Percentiles rank a stretch among this genome's conserved stretches.
These are phyloP conservation scores for Pestalotiopsis sp. DNA, from an alignment of 2,329 filamentous ascomycete species.

Conservation along the genomic window DNA sequence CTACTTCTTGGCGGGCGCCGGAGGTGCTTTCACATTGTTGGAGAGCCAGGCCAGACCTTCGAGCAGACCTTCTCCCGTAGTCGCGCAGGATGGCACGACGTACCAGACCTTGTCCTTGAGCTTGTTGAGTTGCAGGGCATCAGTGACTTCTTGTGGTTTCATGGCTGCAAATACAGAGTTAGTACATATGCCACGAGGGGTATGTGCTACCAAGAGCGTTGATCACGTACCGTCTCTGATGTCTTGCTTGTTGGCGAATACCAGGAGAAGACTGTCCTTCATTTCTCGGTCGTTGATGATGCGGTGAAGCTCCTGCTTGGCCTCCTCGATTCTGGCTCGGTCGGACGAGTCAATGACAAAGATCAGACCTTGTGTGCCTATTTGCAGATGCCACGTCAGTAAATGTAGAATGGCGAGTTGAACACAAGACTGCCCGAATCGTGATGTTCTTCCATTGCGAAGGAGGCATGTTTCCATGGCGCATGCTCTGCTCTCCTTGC, in stretches of 20 bases:
- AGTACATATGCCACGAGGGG: constrained; percentile 5
- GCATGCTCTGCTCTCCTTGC: neutral
- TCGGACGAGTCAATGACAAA: constrained; percentile 98
- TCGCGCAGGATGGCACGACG: constrained; percentile 82
- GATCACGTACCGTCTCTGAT: constrained; percentile 69
- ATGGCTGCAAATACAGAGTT: constrained; percentile 58
- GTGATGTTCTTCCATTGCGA: too few species aligned
- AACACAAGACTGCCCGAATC: too few species aligned
- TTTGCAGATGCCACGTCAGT: neutral
- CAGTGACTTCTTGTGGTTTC: constrained; percentile 79
- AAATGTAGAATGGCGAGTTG: too few species aligned
- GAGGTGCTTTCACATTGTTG: constrained; percentile 76
- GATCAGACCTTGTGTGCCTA: constrained; percentile 95
- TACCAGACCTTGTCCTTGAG: constrained; percentile 86
- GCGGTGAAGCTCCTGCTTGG: constrained; percentile 88
- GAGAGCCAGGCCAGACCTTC: constrained; percentile 84
- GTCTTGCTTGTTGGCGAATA: constrained; percentile 99
- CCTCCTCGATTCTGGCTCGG: constrained; percentile 88
- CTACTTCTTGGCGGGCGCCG: constrained; percentile 55
- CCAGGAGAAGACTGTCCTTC: constrained; percentile 89
- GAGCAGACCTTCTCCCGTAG: constrained; percentile 77
- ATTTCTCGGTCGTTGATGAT: constrained; percentile 99
- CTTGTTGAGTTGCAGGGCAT: constrained; percentile 74
- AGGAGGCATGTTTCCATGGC: too few species aligned
- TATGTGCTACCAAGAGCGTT: neutral